Evolutionary conservation across 768 basidiomycete species (phyloP).

Genomic region (Russula sp.): DNA sequence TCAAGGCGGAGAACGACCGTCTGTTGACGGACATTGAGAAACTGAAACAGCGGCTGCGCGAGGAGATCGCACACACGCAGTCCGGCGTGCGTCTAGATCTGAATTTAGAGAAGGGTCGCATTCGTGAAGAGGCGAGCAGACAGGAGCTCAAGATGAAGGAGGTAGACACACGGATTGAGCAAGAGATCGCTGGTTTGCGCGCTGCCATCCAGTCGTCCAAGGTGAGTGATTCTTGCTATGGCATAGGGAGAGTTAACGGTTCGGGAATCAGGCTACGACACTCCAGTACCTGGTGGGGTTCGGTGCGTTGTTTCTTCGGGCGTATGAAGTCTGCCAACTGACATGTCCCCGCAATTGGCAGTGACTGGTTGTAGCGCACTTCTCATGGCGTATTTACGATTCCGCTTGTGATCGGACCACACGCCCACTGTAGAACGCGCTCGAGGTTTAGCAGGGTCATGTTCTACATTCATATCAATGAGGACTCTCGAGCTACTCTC

Average conservation of each 20-base stretch:
- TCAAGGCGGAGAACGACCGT: conserved; percentile 96
- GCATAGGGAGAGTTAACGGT: not conserved
- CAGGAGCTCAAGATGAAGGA: conserved; percentile 97
- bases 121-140: conserved; percentile 85
- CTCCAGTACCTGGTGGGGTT: conserved; percentile 84
- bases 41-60: conserved; percentile 85
- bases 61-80: conserved; percentile 88
- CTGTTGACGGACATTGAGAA: conserved; percentile 87
- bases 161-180: conserved; percentile 94
- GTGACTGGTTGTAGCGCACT: conserved; percentile 83
- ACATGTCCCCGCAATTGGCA: conserved; percentile 28
- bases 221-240: conserved; percentile 34
- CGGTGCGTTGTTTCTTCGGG: conserved; percentile 40
- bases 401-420: conserved; percentile 34
- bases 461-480: not conserved
- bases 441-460: not conserved
- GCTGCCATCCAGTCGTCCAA: conserved; percentile 83
- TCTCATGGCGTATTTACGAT: conserved; percentile 82
- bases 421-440: not conserved
- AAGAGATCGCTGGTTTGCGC: conserved; percentile 82
- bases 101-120: conserved; percentile 93
- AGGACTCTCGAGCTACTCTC: not conserved
- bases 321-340: not conserved
- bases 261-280: conserved; percentile 58
- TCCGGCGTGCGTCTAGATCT: conserved; percentile 90